Base-by-base conservation (phyloP, 345 rosid species). In the Brassica nigra region DNA sequence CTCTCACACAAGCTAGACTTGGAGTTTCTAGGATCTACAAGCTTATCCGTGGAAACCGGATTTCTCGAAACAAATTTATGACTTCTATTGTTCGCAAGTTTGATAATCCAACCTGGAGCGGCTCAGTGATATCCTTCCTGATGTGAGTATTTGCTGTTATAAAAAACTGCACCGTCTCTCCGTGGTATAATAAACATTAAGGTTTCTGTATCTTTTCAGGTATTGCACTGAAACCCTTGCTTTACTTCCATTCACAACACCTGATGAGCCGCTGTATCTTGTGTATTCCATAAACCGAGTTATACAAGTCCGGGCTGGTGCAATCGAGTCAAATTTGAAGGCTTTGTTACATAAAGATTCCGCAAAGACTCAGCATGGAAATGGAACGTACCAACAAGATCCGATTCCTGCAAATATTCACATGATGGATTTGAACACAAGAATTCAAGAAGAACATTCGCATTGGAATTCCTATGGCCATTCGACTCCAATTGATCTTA, bases 211-310 rank as follows among this genome's bases (percentile, higher is more conserved):
- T 76, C 69, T 84, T 76, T 44, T 63, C 89, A 96, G 99, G 97
- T 91, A 93, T 82, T 96, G 99, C 87, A 89, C 98, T 31, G 99
- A 96, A 82, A 87, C 92, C 65, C 98, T 96, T 83, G 98, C 97
- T 65, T 83, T 87, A 70, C 88, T 96, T 70, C 99, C 98, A 30
- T 96, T 96, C 82, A 87, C 99, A 68, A 66, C 83, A 37, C 98
- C 95, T n/a, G 99, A 96, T 84, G 99, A 96, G 76, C 99, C 99
- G 2, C 97, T 96, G 69, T 92, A 96, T 89, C 84, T 96, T 83
- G 84, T 96, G 58, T 93, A 93, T 76, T 58, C 95, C 27, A 92
- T 96, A 82, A 96, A 96, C 85, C 91, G 99, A 85, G 85, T 96
- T 66, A 84, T 92, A 74, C 99, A 93, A 86, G 94, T 93, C 62